phyloP scores from a whole-genome alignment of 306 rosid species.

The Begonia fuchsioides region DNA sequence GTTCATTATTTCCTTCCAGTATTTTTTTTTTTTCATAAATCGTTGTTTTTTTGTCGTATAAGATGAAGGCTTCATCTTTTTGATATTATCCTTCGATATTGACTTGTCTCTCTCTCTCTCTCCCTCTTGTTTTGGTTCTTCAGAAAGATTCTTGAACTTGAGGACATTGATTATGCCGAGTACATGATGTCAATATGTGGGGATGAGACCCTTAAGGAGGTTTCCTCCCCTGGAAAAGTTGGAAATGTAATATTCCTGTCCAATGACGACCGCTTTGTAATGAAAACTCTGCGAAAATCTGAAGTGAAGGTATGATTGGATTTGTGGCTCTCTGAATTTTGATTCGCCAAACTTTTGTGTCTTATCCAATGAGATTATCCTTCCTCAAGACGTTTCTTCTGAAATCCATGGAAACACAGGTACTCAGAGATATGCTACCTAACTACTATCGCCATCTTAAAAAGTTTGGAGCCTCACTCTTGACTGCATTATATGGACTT shows the following conservation, averaged over 20 bases:
- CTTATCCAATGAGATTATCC: background rate
- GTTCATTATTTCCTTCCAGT: constrained; percentile 3
- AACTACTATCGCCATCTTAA: constrained; percentile 26
- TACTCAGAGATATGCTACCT: constrained; percentile 25
- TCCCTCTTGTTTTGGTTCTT: constrained; percentile 1
- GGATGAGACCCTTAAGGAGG: constrained; percentile 17
- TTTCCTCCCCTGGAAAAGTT: constrained; percentile 17
- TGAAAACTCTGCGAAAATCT: constrained; percentile 20
- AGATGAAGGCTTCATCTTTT: no score
- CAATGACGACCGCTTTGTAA: constrained; percentile 14
- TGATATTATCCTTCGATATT: background rate
- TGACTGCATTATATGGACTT: constrained; percentile 27
- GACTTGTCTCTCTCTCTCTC: background rate
- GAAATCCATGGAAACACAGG: constrained; percentile 7
- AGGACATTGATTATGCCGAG: constrained; percentile 15
- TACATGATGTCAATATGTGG: constrained; percentile 19
- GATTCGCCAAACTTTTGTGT: background rate
- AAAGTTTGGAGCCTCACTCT: constrained; percentile 16
- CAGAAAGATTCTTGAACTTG: constrained; percentile 27
- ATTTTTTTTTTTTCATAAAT: background rate
- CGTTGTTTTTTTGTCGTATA: no score
- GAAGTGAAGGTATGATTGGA: constrained; percentile 21
- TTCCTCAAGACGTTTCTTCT: constrained; percentile 2
- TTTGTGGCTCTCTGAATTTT: background rate
- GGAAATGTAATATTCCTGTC: constrained; percentile 15